These are phyloP conservation scores for Populus hybrid DNA, from an alignment of 441 rosid genomes.

Conservation along the genomic window DNA sequence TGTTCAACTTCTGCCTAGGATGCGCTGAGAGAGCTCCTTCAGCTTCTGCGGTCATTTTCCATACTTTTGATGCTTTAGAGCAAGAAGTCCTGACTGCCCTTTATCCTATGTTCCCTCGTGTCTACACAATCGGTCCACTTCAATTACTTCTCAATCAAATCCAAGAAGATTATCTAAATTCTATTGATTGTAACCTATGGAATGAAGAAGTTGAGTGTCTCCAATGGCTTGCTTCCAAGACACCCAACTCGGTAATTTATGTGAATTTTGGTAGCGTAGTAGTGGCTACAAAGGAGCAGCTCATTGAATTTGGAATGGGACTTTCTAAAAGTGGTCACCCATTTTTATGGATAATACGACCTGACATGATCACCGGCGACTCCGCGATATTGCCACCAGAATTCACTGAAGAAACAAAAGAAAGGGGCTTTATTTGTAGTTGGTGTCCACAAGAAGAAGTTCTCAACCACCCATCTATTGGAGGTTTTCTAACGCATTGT, in stretches of 20 bases:
- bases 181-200: neutral
- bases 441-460: too few relatives aligned
- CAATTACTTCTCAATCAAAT: conserved; percentile 8
- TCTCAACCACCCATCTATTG: too few relatives aligned
- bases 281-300: neutral
- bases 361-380: too few relatives aligned
- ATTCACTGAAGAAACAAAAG: too few relatives aligned
- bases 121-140: too few relatives aligned
- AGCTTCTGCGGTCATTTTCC: neutral
- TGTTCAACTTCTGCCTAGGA: neutral
- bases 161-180: neutral
- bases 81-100: neutral
- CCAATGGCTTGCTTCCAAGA: conserved; percentile 28
- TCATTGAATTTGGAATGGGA: too few relatives aligned
- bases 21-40: neutral
- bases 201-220: conserved; percentile 26
- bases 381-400: too few relatives aligned
- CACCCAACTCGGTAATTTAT: neutral
- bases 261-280: neutral
- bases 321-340: too few relatives aligned
- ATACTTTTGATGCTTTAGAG: neutral
- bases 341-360: too few relatives aligned
- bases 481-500: too few relatives aligned
- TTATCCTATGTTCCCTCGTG: conserved; percentile 1
- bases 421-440: too few relatives aligned